Percentiles rank a stretch among this genome's conserved stretches.
Conservation (phyloP, 192 early-diverging fungal genomes). For the Tieghemiomyces parasiticus region DNA sequence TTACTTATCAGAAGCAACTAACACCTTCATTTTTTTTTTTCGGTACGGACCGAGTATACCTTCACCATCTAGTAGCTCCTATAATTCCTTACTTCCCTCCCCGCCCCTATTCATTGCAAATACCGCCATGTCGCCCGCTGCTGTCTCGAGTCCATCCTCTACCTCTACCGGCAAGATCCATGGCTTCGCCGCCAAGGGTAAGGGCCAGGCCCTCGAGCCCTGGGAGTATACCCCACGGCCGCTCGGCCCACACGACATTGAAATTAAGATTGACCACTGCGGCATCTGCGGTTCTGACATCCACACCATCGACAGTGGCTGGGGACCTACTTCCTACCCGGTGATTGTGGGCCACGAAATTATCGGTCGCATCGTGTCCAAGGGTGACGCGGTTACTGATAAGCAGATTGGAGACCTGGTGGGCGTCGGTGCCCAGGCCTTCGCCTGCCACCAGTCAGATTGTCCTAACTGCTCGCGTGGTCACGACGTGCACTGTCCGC, state of each 20-base stretch:
- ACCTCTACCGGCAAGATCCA: conserved; percentile 24
- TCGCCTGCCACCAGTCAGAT: conserved; percentile 30
- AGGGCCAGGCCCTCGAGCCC: conserved; percentile 22
- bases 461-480: conserved; percentile 35
- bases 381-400: conserved; percentile 35
- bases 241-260: conserved; percentile 42
- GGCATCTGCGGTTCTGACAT: conserved; percentile 69
- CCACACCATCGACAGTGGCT: conserved; percentile 47
- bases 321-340: conserved; percentile 28
- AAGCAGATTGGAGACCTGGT: conserved; percentile 41
- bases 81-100: no score
- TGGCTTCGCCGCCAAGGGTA: conserved; percentile 25
- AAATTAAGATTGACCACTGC: conserved; percentile 59
- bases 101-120: no score
- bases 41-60: no score
- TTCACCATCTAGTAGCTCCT: no score
- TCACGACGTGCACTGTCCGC: conserved; percentile 25
- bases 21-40: no score
- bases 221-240: conserved; percentile 41
- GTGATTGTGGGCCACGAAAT: conserved; percentile 56
- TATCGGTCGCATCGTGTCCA: conserved; percentile 40
- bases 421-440: conserved; percentile 51
- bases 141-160: no score
- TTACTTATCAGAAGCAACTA: no score
- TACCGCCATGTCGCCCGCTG: no score